These are phyloP conservation scores for Hymenoscyphus infarciens DNA, from an alignment of 2,329 filamentous ascomycete genomes.

Conservation along the genomic window DNA sequence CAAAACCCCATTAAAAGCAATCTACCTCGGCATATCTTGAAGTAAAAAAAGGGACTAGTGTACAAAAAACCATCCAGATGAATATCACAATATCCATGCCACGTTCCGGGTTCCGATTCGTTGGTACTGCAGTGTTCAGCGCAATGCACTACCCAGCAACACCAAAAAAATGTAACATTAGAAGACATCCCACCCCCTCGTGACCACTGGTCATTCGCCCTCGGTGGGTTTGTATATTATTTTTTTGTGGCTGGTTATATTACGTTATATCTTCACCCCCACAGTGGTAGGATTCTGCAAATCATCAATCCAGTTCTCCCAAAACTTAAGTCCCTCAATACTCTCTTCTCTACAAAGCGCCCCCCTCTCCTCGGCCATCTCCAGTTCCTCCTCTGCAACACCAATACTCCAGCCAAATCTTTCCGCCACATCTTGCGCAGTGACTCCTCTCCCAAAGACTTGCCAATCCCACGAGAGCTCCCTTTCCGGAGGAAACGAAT, in stretches of 20 bases:
- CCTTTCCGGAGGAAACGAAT: constrained; percentile 59
- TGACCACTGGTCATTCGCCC: not conserved
- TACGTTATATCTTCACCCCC: constrained; percentile 7
- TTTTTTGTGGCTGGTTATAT: constrained; percentile 7
- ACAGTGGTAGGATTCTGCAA: constrained; percentile 11
- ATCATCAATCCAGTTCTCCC: constrained; percentile 63
- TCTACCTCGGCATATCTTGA: not conserved
- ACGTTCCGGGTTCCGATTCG: constrained; percentile 2
- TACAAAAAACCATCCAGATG: not conserved
- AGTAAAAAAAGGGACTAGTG: not conserved
- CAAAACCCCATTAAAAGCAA: no score
- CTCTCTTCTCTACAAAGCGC: constrained; percentile 86
- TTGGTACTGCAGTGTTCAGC: not conserved
- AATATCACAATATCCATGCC: not conserved
- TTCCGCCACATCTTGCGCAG: constrained; percentile 83
- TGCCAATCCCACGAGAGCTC: constrained; percentile 73
- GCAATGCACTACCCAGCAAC: not conserved
- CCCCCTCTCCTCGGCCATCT: constrained; percentile 94
- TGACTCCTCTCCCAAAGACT: constrained; percentile 78
- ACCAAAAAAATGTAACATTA: not conserved
- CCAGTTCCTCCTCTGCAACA: constrained; percentile 89
- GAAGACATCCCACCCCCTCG: not conserved
- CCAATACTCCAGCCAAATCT: constrained; percentile 96
- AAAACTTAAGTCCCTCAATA: constrained; percentile 87
- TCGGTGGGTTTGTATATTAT: not conserved